Base-by-base conservation (phyloP, 2,329 filamentous ascomycete species). In the Fusarium beomiforme region DNA sequence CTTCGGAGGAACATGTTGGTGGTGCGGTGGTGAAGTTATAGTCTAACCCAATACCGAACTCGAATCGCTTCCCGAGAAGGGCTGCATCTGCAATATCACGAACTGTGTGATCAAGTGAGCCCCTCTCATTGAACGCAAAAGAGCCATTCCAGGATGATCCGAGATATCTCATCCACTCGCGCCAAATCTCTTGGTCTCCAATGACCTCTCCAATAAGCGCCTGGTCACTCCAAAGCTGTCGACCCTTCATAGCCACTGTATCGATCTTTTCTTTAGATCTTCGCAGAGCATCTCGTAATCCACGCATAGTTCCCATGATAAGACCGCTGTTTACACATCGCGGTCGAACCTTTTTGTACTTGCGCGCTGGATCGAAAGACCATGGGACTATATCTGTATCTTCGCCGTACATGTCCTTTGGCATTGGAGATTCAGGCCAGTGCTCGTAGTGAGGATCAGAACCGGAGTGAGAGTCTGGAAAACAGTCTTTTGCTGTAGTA, bases 141-240 rank as follows among this genome's bases (percentile, higher is more conserved):
- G 65, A 70, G 6, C 79, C 79, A 56, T 82, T 76, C 81, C 81
- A 82, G 0, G 76, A 77, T 17, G 72, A 65, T 3, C 67, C 75
- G 2, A 82, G 63, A 24, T 72, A 46, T 9, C 73, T 75, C 43
- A 75, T 65, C 78, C 79, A 82, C 33, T 76, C 72, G 3, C 81
- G 78, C 77, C 78, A 81, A 34, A 81, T 76, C 63, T 81, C 79
- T 54, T 82, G 81, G 23, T 82, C 81, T 13, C 79, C 80, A 11
- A 81, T 77, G n/a, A 82, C 79, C 37, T 82, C 81, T 1, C 74
- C 81, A 3, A 82, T 67, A 8, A 82, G 77, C 0, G 80, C 79
- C 53, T 82, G 81, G 41, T 82, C 79, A 66, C 80, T 81, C 80
- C 80, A 82, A 12, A 81, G 78, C 59, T 81, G 80, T 2, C 79